A percentile compares a stretch with the other conserved stretches of the same genome.
Conservation (phyloP, 2,329 filamentous ascomycete genomes). For the Chrysoporthe cubensis region DNA sequence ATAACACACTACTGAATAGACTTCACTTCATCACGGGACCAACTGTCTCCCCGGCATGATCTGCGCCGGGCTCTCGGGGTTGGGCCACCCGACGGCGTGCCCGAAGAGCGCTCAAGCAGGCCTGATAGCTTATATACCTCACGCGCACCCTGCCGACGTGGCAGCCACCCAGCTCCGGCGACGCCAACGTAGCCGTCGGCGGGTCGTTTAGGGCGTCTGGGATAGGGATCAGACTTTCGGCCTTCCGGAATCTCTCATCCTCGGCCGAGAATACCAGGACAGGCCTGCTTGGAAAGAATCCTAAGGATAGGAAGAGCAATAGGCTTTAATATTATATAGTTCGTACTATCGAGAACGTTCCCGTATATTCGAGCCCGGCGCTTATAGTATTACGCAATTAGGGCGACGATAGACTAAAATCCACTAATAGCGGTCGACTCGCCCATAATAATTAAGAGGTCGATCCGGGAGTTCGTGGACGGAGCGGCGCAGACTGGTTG, state of each 20-base stretch:
- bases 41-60: constrained; percentile 35
- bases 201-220: constrained; percentile 27
- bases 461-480: no score
- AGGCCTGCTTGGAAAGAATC: no score
- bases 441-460: no score
- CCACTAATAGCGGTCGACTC: no score
- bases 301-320: no score
- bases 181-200: constrained; percentile 39
- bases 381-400: constrained; percentile 30
- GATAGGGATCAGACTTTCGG: not conserved
- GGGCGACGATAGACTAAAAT: no score
- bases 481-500: no score
- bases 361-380: constrained; percentile 36
- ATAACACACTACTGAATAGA: no score
- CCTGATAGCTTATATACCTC: constrained; percentile 36
- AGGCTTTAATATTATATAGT: no score
- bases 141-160: constrained; percentile 38
- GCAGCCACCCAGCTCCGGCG: constrained; percentile 38
- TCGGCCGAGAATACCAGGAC: no score
- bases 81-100: constrained; percentile 36
- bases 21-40: no score
- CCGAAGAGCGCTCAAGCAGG: constrained; percentile 38
- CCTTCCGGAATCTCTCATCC: no score
- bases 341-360: constrained; percentile 38
- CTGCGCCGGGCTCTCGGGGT: constrained; percentile 30